These are phyloP conservation scores for Berkeleyomyces basicola DNA, from an alignment of 2,329 filamentous ascomycete species.

Conservation along the genomic window DNA sequence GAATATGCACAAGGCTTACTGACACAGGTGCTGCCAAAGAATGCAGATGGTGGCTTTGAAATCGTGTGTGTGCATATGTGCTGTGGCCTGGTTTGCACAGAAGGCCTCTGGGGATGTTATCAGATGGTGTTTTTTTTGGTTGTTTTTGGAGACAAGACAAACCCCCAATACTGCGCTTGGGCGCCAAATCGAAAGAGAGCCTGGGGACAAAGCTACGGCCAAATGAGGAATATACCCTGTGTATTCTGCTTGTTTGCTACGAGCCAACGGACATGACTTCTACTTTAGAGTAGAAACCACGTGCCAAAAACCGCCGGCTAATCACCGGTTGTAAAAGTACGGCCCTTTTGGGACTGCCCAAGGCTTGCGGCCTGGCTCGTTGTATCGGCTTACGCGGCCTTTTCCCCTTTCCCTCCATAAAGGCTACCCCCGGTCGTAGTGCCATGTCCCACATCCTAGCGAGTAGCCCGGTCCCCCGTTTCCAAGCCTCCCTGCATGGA, in stretches of 20 bases:
- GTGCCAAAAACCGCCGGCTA: background rate
- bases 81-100: too few relatives aligned
- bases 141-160: background rate
- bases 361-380: background rate
- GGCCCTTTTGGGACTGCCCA: background rate
- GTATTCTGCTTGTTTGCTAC: background rate
- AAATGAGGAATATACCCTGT: background rate
- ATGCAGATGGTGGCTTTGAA: background rate
- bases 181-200: background rate
- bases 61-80: background rate
- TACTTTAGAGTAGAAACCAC: background rate
- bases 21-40: background rate
- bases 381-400: slow-evolving; percentile 12
- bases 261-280: background rate
- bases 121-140: too few relatives aligned
- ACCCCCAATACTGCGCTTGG: background rate
- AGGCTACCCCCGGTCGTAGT: background rate
- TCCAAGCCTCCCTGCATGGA: background rate
- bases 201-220: background rate
- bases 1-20: background rate
- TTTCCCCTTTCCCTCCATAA: slow-evolving; percentile 6
- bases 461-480: background rate
- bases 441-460: slow-evolving; percentile 1
- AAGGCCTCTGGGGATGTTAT: too few relatives aligned
- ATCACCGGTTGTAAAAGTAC: background rate